Conservation (phyloP, 75 land plant species). For the Picea glauca region DNA sequence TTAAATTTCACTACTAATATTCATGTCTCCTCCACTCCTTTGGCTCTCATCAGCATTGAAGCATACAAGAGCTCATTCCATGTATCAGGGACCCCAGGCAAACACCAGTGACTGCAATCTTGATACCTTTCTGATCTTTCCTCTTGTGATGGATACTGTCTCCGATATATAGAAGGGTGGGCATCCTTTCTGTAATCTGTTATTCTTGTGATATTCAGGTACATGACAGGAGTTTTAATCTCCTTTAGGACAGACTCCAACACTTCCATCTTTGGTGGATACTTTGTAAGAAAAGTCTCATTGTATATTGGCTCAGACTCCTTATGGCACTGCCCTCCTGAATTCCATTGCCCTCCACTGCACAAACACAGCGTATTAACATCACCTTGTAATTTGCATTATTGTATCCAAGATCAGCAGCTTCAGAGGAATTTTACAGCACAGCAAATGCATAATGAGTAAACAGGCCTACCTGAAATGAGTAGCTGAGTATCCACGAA, state of each 20-base stretch:
- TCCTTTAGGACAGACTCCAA: constrained; percentile 49
- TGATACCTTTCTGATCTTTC: constrained; percentile 11
- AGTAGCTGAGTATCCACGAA: constrained; percentile 70
- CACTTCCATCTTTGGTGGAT: constrained; percentile 56
- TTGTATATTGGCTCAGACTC: constrained; percentile 70
- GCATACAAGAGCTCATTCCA: constrained; percentile 34
- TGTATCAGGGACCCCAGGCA: constrained; percentile 38
- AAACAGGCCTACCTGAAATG: constrained; percentile 67
- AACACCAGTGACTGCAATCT: constrained; percentile 39
- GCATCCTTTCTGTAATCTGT: constrained; percentile 80
- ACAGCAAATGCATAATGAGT: constrained; percentile 1
- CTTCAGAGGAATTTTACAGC: not conserved
- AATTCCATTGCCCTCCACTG: constrained; percentile 90
- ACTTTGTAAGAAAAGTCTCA: constrained; percentile 37
- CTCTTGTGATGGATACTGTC: not conserved
- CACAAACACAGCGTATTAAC: not conserved
- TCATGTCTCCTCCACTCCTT: not conserved
- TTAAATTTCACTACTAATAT: too few species aligned
- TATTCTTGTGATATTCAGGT: constrained; percentile 71
- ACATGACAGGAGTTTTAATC: constrained; percentile 52
- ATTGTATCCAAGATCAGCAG: not conserved
- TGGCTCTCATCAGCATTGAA: constrained; percentile 16
- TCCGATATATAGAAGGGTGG: constrained; percentile 15
- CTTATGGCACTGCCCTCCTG: constrained; percentile 70
- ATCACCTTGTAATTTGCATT: not conserved